Conservation (phyloP, 2,329 filamentous ascomycete genomes). For the Venturia carpophila region DNA sequence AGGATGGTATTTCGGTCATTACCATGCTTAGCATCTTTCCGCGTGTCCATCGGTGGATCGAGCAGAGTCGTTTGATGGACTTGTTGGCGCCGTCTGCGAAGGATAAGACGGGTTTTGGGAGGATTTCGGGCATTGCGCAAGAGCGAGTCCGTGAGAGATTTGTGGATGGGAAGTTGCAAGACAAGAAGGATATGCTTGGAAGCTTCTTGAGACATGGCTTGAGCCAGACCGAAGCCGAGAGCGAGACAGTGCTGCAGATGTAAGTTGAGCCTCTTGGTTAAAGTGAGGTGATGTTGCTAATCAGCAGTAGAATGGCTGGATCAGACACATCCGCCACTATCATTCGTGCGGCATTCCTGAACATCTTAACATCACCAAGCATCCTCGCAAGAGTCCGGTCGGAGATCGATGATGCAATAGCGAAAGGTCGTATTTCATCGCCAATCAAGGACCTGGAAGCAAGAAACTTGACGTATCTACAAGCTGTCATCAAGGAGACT, state of each 20-base stretch:
- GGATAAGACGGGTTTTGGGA: conserved; percentile 20
- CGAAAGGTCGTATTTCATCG: conserved; percentile 31
- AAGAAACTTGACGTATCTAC: conserved; percentile 37
- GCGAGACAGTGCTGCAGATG: conserved; percentile 40
- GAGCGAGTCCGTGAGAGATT: conserved; percentile 41
- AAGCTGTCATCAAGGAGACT: conserved; percentile 42
- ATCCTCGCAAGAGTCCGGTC: conserved; percentile 39
- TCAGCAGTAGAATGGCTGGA: conserved; percentile 41
- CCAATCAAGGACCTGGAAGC: conserved; percentile 44
- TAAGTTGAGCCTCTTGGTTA: background rate
- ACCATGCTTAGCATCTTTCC: conserved; percentile 39
- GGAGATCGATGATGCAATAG: conserved; percentile 39
- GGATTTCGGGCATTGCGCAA: conserved; percentile 33
- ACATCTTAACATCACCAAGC: conserved; percentile 44
- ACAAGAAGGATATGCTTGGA: conserved; percentile 44
- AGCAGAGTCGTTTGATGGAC: conserved; percentile 17
- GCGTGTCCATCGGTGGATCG: conserved; percentile 27
- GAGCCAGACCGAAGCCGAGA: conserved; percentile 35
- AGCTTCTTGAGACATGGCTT: conserved; percentile 44
- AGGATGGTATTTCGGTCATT: conserved; percentile 37
- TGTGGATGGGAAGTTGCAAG: conserved; percentile 24
- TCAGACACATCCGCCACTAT: conserved; percentile 52
- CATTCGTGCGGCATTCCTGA: conserved; percentile 46
- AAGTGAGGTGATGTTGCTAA: background rate
- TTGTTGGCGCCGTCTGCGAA: conserved; percentile 19